These are phyloP conservation scores for Pistacia integerrima DNA, from an alignment of 345 rosid species.

Conservation along the genomic window DNA sequence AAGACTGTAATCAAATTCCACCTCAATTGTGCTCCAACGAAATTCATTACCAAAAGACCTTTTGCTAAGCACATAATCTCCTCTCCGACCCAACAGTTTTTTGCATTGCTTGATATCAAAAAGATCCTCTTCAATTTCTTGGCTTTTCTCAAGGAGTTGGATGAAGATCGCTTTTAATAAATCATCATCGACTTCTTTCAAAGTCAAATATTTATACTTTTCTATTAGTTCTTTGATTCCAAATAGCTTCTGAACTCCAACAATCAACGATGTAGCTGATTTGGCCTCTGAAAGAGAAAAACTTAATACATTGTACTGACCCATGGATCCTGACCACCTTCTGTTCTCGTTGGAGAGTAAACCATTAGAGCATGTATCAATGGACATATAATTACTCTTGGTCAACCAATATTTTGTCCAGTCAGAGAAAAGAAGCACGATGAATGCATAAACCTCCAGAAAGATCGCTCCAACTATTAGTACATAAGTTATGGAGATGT, in stretches of 20 bases:
- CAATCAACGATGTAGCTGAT: neutral
- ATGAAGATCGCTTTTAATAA: conserved; percentile 6
- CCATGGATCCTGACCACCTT: conserved; percentile 26
- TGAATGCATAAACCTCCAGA: conserved; percentile 13
- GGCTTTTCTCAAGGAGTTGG: conserved; percentile 12
- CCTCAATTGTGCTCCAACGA: conserved; percentile 5
- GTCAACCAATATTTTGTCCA: conserved; percentile 21
- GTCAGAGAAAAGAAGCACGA: conserved; percentile 16
- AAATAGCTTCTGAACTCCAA: neutral
- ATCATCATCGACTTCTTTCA: neutral
- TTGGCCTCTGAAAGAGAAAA: neutral
- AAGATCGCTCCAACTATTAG: conserved; percentile 18
- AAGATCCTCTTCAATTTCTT: fast-evolving
- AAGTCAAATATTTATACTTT: neutral
- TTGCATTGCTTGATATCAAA: neutral
- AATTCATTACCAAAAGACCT: neutral
- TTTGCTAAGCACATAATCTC: neutral
- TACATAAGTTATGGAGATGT: conserved; percentile 12
- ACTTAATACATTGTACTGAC: conserved; percentile 23
- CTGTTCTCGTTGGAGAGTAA: neutral
- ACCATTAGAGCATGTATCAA: neutral
- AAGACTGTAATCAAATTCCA: conserved; percentile 27
- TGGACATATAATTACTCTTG: neutral
- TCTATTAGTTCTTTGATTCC: neutral
- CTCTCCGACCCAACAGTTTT: conserved; percentile 9